Evolutionary conservation across 1,284 basidiomycete genomes (phyloP).

Genomic region (Anthracocystis setariae): DNA sequence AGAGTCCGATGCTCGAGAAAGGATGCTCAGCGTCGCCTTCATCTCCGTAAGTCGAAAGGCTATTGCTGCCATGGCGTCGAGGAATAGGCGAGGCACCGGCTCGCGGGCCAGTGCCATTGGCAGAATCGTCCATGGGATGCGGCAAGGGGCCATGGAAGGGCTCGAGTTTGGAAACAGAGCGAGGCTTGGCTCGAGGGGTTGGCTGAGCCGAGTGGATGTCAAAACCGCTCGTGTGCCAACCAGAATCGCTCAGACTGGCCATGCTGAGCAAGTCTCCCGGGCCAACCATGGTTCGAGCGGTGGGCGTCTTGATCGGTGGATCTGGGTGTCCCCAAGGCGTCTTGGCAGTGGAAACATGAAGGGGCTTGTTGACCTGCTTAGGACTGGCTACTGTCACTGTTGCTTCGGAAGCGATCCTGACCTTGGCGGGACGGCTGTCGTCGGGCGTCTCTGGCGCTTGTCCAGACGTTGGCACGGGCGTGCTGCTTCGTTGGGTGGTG

Average conservation of each 20-base stretch:
- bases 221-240: slow-evolving; percentile 29
- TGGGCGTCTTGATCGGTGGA: slow-evolving; percentile 60
- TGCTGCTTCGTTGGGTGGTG: slow-evolving; percentile 28
- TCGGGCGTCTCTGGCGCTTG: not conserved
- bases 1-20: slow-evolving; percentile 59
- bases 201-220: slow-evolving; percentile 42
- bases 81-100: slow-evolving; percentile 23
- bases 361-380: slow-evolving; percentile 18
- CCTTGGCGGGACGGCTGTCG: slow-evolving; percentile 19
- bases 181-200: slow-evolving; percentile 40
- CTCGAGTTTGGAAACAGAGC: slow-evolving; percentile 37
- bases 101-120: slow-evolving; percentile 21
- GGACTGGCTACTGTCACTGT: slow-evolving; percentile 12
- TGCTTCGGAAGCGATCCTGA: slow-evolving; percentile 20
- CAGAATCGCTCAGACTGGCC: slow-evolving; percentile 61
- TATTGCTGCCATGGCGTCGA: slow-evolving; percentile 14
- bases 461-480: slow-evolving; percentile 22
- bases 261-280: slow-evolving; percentile 72
- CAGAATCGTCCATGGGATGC: slow-evolving; percentile 41
- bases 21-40: slow-evolving; percentile 28
- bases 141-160: slow-evolving; percentile 37
- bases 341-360: slow-evolving; percentile 19
- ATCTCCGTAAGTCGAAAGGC: slow-evolving; percentile 4
- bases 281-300: slow-evolving; percentile 60
- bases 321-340: slow-evolving; percentile 62